These are phyloP conservation scores for Nepenthes alata DNA, from an alignment of 179 eudicot species.

Conservation along the genomic window DNA sequence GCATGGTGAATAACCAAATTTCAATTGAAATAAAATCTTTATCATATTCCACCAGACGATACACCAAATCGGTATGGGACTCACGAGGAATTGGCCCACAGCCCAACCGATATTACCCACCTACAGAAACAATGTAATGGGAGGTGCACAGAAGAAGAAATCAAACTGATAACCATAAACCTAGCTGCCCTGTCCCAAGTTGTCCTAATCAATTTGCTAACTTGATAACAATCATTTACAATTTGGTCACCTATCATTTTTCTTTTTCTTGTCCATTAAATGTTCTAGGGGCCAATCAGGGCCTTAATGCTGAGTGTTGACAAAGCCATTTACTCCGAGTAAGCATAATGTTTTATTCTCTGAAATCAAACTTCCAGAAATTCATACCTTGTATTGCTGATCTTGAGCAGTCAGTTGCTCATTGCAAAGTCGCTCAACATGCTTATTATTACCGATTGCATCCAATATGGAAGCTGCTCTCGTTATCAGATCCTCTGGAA, in stretches of 20 bases:
- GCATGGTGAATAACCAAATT: too few species aligned
- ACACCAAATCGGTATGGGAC: too few species aligned
- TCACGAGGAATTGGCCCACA: too few species aligned
- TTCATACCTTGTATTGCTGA: slow-evolving; percentile 59
- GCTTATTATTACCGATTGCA: slow-evolving; percentile 32
- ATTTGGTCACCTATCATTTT: not conserved
- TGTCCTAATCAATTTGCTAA: too few species aligned
- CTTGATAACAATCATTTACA: not conserved
- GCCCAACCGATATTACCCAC: too few species aligned
- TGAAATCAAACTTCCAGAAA: slow-evolving; percentile 1
- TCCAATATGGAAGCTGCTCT: slow-evolving; percentile 61
- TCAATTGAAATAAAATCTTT: too few species aligned
- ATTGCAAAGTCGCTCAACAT: slow-evolving; percentile 35
- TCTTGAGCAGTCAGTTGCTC: slow-evolving; percentile 57
- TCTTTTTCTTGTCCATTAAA: not conserved
- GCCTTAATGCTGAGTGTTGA: not conserved
- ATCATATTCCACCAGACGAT: too few species aligned
- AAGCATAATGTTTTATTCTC: not conserved
- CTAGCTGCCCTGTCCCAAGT: too few species aligned
- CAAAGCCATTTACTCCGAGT: not conserved
- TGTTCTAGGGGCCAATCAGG: not conserved
- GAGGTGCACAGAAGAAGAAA: too few species aligned
- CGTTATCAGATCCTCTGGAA: slow-evolving; percentile 57
- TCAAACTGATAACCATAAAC: too few species aligned
- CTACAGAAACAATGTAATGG: too few species aligned